Evolutionary conservation across 192 early-diverging fungal species (phyloP).

Genomic region (Umbelopsis vinacea): DNA sequence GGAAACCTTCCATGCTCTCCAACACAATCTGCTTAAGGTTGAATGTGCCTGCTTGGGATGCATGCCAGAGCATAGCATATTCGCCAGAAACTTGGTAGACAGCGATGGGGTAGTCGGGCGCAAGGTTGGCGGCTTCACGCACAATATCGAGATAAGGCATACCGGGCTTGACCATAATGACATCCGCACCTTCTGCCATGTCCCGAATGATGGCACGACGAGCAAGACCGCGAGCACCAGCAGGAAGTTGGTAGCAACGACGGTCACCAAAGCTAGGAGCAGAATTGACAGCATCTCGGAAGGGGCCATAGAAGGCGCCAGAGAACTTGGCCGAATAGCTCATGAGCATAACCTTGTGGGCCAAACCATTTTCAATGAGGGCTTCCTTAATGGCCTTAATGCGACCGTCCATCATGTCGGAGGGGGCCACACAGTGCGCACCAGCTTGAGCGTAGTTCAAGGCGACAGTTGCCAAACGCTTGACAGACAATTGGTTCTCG

Average conservation of each 20-base stretch:
- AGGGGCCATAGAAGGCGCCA: constrained; percentile 94
- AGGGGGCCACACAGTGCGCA: constrained; percentile 89
- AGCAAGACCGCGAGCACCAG: constrained; percentile 86
- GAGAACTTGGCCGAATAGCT: constrained; percentile 98
- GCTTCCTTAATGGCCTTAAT: constrained; percentile 91
- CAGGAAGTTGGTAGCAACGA: constrained; percentile 93
- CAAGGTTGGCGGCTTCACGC: constrained; percentile 77
- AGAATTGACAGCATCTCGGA: constrained; percentile 94
- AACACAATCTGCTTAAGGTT: constrained; percentile 82
- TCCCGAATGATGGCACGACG: constrained; percentile 88
- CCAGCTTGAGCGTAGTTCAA: constrained; percentile 90
- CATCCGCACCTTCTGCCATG: constrained; percentile 92
- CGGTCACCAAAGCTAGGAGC: constrained; percentile 92
- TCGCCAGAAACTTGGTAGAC: constrained; percentile 96
- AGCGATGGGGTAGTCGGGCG: constrained; percentile 88
- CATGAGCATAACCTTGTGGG: constrained; percentile 87
- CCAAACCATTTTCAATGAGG: constrained; percentile 72
- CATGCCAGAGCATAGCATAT: constrained; percentile 84
- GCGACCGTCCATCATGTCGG: constrained; percentile 98
- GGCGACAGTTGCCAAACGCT: constrained; percentile 83
- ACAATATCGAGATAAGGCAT: constrained; percentile 95
- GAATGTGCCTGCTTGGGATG: constrained; percentile 84
- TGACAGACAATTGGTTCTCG: constrained; percentile 78
- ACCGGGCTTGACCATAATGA: constrained; percentile 98
- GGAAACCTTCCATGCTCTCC: constrained; percentile 81